Evolutionary conservation across 768 basidiomycete species (phyloP), one percentile per base, ranked within the genome.

Genomic region (Xerocomellus dryophilus): DNA sequence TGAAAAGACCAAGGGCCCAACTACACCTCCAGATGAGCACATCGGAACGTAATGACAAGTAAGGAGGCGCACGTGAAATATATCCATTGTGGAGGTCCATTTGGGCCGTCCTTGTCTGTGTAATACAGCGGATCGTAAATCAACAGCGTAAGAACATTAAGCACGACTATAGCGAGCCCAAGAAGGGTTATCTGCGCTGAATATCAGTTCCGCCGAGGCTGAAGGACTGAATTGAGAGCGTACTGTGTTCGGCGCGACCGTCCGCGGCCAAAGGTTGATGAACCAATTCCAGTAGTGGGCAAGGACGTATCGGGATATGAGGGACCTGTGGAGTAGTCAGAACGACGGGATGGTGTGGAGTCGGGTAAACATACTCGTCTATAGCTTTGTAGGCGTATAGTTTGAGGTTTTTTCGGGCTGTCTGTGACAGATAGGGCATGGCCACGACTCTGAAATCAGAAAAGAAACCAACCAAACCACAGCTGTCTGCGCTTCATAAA

Each of bases 241-340:
- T 63, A 95, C 94, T 11, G 87, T 87, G 69, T 98, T 98, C 2
- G 94, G 94, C 0, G 94, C 94, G 7, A 98, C 76, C 42, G 77
- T 84, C 42, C 79, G 76, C 2, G 94, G 94, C 84, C 90, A 95
- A 23, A 94, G 77, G 5, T 83, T 93, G 50, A 96, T 89, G 57
- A 96, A 83, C 89, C 89, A 90, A 32, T 78, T 90, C 93, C 94
- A 97, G 72, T 87, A 96, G 3, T 89, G 90, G 41, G 84, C 81
- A 49, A 98, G 75, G 21, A 94, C 73, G 69, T 87, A 86, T 64
- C 81, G 78, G 36, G 91, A 91, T 2, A 89, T 62, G 31, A 90
- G 60, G 9, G 92, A 95, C 68, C 91, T 93, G 56, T 35, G 8
- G 45, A 54, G 21, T 50, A 34, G 44, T 55, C 52, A 50, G 56